phyloP scores from a whole-genome alignment of 192 early-diverging fungal genomes.

The Coemansia sp. region DNA sequence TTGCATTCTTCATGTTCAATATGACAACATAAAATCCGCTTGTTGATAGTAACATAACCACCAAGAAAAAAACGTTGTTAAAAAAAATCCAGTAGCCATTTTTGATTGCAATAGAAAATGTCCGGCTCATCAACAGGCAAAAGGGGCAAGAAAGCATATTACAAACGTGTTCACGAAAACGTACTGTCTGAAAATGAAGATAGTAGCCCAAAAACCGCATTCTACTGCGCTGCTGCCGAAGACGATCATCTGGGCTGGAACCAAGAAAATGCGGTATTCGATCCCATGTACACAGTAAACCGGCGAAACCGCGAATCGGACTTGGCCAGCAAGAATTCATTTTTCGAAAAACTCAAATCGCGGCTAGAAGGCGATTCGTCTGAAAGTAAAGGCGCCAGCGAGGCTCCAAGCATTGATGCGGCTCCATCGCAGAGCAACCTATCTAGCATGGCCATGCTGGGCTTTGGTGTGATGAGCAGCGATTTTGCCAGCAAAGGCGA shows the following conservation, averaged over 20 bases:
- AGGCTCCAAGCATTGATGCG: background rate
- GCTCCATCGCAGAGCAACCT: background rate
- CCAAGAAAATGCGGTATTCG: conserved; percentile 13
- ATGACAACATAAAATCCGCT: conserved; percentile 1
- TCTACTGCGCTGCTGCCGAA: conserved; percentile 29
- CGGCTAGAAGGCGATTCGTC: background rate
- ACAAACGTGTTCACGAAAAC: conserved; percentile 31
- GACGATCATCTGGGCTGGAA: conserved; percentile 40
- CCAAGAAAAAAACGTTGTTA: background rate
- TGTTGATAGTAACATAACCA: no score
- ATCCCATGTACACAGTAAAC: conserved; percentile 46
- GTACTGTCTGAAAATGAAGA: background rate
- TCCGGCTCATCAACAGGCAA: conserved; percentile 2
- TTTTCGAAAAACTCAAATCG: conserved; percentile 36
- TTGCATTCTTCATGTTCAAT: background rate
- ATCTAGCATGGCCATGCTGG: conserved; percentile 6
- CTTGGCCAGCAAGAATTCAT: conserved; percentile 22
- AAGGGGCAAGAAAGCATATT: conserved; percentile 11
- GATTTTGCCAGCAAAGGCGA: background rate
- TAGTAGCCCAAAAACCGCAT: background rate
- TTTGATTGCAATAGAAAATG: conserved; percentile 1
- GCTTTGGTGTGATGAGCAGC: conserved; percentile 33
- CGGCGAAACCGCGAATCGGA: conserved; percentile 30
- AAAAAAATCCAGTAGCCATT: background rate
- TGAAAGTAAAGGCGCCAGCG: background rate